Evolutionary conservation across 2,329 filamentous ascomycete genomes (phyloP).

Genomic region (Thelonectria rubi): DNA sequence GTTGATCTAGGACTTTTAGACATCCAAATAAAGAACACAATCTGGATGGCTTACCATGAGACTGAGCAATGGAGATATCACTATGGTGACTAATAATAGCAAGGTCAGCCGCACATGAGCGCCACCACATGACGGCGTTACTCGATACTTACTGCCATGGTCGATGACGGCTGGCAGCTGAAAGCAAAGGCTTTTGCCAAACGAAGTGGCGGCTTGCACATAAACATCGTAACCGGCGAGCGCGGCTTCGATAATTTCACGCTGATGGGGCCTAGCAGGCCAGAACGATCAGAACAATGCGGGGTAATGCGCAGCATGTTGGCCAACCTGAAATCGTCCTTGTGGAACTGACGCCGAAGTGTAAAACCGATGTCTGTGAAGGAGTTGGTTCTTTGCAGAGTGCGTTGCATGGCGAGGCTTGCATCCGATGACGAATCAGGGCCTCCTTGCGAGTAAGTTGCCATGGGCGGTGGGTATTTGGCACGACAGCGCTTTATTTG

Average conservation of each 20-base stretch:
- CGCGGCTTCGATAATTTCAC: conserved; percentile 85
- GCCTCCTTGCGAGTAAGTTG: background rate
- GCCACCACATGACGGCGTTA: conserved; percentile 38
- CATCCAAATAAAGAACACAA: conserved; percentile 2
- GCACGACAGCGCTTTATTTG: conserved; percentile 3
- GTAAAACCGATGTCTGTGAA: conserved; percentile 77
- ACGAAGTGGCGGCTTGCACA: conserved; percentile 88
- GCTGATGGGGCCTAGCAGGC: conserved; percentile 75
- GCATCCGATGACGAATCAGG: conserved; percentile 21
- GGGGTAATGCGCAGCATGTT: conserved; percentile 5
- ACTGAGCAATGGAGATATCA: conserved; percentile 87
- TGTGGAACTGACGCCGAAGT: conserved; percentile 76
- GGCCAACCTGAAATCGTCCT: conserved; percentile 73
- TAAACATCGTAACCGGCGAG: conserved; percentile 90
- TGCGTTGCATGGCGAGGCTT: conserved; percentile 48
- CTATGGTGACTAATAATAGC: conserved; percentile 75
- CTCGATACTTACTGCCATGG: conserved; percentile 79
- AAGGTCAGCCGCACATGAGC: conserved; percentile 28
- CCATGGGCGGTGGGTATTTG: background rate
- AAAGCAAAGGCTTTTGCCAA: conserved; percentile 94
- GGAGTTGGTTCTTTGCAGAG: conserved; percentile 57
- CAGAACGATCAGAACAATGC: conserved; percentile 13
- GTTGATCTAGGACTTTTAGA: conserved; percentile 71
- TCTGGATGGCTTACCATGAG: conserved; percentile 73
- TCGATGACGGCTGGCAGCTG: conserved; percentile 90